These are phyloP conservation scores for Thamnidium elegans DNA, from an alignment of 192 early-diverging fungal genomes.

Conservation along the genomic window DNA sequence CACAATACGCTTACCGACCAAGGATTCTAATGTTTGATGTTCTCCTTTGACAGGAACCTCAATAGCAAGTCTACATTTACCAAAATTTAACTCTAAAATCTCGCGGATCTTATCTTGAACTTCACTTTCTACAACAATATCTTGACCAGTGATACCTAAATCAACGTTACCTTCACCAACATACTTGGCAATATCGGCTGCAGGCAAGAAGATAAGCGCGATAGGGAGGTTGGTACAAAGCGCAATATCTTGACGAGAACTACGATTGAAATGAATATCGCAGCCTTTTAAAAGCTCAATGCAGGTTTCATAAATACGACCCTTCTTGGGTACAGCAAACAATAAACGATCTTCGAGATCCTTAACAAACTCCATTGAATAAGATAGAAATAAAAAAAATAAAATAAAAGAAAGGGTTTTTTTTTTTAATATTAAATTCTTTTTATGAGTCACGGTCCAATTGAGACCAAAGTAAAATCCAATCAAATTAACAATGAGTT, in stretches of 20 bases:
- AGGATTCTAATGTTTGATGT: slow-evolving; percentile 52
- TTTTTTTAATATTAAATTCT: neutral
- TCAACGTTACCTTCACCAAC: slow-evolving; percentile 95
- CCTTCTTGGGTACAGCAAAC: slow-evolving; percentile 97
- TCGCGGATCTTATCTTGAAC: slow-evolving; percentile 65
- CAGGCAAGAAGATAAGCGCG: slow-evolving; percentile 91
- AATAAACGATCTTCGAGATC: slow-evolving; percentile 70
- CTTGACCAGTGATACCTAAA: slow-evolving; percentile 94
- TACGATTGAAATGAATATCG: slow-evolving; percentile 93
- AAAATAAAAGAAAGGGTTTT: neutral
- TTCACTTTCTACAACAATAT: slow-evolving; percentile 85
- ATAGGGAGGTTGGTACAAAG: slow-evolving; percentile 90
- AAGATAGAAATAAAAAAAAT: neutral
- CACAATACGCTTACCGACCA: slow-evolving; percentile 91
- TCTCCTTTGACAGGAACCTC: slow-evolving; percentile 79
- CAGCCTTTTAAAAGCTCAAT: slow-evolving; percentile 78
- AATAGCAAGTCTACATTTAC: slow-evolving; percentile 86
- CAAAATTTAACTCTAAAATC: slow-evolving; percentile 81
- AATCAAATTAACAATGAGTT: neutral
- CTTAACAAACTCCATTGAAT: slow-evolving; percentile 55
- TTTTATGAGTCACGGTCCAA: neutral
- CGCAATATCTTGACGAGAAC: slow-evolving; percentile 95
- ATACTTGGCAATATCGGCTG: slow-evolving; percentile 93
- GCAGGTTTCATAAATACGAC: slow-evolving; percentile 88
- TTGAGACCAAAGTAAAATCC: too few species aligned